phyloP scores from a whole-genome alignment of 2,329 filamentous ascomycete genomes.

The Pseudogymnoascus sp. region DNA sequence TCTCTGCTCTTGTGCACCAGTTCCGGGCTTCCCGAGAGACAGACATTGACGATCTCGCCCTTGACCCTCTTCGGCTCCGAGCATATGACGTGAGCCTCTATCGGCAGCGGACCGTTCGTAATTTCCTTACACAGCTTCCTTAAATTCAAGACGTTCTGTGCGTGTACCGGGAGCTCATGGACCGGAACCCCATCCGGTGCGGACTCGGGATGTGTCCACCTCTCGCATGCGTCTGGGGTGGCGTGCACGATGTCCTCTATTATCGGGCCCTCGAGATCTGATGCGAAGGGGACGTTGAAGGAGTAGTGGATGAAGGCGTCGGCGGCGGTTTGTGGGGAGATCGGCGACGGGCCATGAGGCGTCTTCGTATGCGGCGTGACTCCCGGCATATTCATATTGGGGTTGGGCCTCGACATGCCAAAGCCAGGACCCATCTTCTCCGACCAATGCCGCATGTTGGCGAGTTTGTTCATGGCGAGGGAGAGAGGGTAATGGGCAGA shows the following conservation, averaged over 20 bases:
- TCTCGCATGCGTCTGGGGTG: conserved; percentile 75
- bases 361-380: conserved; percentile 30
- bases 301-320: conserved; percentile 82
- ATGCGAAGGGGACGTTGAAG: conserved; percentile 96
- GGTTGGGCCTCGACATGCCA: conserved; percentile 49
- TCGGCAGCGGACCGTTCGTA: conserved; percentile 60
- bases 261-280: conserved; percentile 84
- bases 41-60: conserved; percentile 75
- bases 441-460: conserved; percentile 66
- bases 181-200: conserved; percentile 77
- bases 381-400: background rate
- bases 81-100: conserved; percentile 78
- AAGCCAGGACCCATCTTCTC: conserved; percentile 64
- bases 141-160: conserved; percentile 74
- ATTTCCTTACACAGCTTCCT: conserved; percentile 76
- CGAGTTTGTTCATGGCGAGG: conserved; percentile 61
- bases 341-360: conserved; percentile 44
- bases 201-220: conserved; percentile 89
- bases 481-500: conserved; percentile 13
- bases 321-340: conserved; percentile 62
- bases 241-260: conserved; percentile 93
- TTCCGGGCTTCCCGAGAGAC: conserved; percentile 80
- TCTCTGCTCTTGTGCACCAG: conserved; percentile 84
- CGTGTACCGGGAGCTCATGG: conserved; percentile 86
- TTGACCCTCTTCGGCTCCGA: conserved; percentile 68